Conservation (phyloP, 345 rosid species). For the Boechera retrofracta region DNA sequence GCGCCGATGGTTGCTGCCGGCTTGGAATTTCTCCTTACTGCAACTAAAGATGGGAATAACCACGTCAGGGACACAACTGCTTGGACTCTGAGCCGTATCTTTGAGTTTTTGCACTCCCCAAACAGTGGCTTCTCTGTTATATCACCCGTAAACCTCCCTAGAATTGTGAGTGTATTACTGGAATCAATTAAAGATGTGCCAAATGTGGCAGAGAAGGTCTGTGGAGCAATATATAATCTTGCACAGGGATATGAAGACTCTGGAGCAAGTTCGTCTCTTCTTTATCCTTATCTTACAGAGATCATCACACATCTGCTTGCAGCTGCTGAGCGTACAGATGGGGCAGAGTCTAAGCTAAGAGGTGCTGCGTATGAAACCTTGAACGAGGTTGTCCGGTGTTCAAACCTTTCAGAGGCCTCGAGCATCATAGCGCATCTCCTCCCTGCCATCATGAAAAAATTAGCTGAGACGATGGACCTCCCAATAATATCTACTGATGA, state of each 20-base stretch:
- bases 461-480: slow-evolving; percentile 74
- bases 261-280: slow-evolving; percentile 66
- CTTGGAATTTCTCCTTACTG: slow-evolving; percentile 74
- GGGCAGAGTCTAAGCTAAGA: slow-evolving; percentile 74
- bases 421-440: slow-evolving; percentile 72
- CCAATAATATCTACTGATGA: slow-evolving; percentile 76
- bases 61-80: slow-evolving; percentile 97
- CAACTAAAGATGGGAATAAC: slow-evolving; percentile 81
- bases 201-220: slow-evolving; percentile 87
- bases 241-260: slow-evolving; percentile 91
- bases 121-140: slow-evolving; percentile 71
- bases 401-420: slow-evolving; percentile 68
- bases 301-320: slow-evolving; percentile 66
- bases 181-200: slow-evolving; percentile 82
- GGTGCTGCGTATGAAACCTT: slow-evolving; percentile 86
- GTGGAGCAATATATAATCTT: slow-evolving; percentile 93
- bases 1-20: slow-evolving; percentile 83
- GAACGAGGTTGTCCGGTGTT: slow-evolving; percentile 90
- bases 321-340: slow-evolving; percentile 80
- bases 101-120: slow-evolving; percentile 87
- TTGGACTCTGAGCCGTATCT: slow-evolving; percentile 89
- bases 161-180: slow-evolving; percentile 63
- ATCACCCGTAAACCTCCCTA: slow-evolving; percentile 66
- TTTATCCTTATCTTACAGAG: slow-evolving; percentile 69
- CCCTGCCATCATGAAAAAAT: slow-evolving; percentile 72